Evolutionary conservation across 129 eudicot genomes (phyloP).

Genomic region (Kitagawia praeruptora): DNA sequence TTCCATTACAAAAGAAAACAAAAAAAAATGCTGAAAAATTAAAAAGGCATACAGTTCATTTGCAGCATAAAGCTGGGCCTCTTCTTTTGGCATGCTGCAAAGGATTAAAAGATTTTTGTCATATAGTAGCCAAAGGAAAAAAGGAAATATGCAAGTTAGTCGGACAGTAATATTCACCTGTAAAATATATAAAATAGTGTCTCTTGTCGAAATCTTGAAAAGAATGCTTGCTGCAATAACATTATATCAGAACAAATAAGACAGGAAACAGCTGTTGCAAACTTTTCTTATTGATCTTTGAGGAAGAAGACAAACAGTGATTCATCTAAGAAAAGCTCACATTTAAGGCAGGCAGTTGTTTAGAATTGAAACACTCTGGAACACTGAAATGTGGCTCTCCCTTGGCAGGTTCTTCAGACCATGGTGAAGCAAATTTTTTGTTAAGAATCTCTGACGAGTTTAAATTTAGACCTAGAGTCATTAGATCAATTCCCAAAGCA

Average conservation of each 20-base stretch:
- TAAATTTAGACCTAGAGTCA: conserved; percentile 71
- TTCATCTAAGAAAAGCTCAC: conserved; percentile 31
- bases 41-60: conserved; percentile 69
- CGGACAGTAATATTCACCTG: conserved; percentile 35
- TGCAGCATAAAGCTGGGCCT: conserved; percentile 91
- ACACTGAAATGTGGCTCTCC: conserved; percentile 71
- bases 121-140: neutral
- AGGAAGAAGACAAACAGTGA: conserved; percentile 6
- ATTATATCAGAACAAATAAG: conserved; percentile 12
- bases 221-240: conserved; percentile 53
- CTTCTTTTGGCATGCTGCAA: conserved; percentile 94
- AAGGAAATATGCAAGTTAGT: conserved; percentile 3
- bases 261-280: conserved; percentile 2
- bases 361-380: conserved; percentile 74
- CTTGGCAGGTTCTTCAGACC: conserved; percentile 85
- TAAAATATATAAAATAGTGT: conserved; percentile 82
- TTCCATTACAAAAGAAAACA: neutral
- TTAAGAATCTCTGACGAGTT: conserved; percentile 72
- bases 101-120: conserved; percentile 11
- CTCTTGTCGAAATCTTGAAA: conserved; percentile 56
- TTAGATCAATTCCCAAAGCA: conserved; percentile 79
- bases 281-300: neutral
- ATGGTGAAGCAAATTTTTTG: conserved; percentile 86
- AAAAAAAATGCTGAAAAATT: neutral
- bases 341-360: conserved; percentile 48